Conservation (phyloP, 768 basidiomycete genomes). For the Psilocybe tampanensis region DNA sequence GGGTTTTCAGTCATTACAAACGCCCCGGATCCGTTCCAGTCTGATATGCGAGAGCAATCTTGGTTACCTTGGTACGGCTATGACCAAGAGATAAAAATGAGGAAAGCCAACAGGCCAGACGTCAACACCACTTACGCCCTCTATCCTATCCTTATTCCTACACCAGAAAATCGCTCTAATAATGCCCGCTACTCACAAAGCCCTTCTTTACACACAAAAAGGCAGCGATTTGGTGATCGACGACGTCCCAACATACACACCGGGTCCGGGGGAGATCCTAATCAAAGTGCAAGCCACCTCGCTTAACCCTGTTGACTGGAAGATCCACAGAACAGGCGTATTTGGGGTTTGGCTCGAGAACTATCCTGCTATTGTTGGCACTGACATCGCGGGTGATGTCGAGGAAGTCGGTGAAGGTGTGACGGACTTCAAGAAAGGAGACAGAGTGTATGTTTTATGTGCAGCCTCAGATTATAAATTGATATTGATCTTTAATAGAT, state of each 20-base stretch:
- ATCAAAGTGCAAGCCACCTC: slow-evolving; percentile 40
- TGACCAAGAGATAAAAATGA: not conserved
- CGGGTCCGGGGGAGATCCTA: slow-evolving; percentile 42
- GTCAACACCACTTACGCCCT: not conserved
- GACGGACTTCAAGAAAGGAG: slow-evolving; percentile 47
- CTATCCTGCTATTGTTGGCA: slow-evolving; percentile 49
- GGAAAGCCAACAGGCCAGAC: not conserved
- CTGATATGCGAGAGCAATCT: not conserved
- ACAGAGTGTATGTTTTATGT: slow-evolving; percentile 45
- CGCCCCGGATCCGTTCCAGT: not conserved
- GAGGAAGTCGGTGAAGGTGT: slow-evolving; percentile 54
- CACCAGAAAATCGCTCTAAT: not conserved
- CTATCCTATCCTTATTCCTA: not conserved
- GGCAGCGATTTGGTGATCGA: slow-evolving; percentile 20
- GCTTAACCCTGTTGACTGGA: slow-evolving; percentile 56
- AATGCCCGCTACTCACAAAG: slow-evolving; percentile 24
- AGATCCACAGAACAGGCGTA: slow-evolving; percentile 43
- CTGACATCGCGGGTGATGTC: slow-evolving; percentile 53
- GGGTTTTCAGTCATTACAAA: not conserved
- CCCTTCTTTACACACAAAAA: slow-evolving; percentile 20
- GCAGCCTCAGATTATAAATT: slow-evolving; percentile 2
- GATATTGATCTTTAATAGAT: slow-evolving; percentile 26
- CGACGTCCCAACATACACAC: slow-evolving; percentile 21
- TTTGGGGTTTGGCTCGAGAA: slow-evolving; percentile 30
- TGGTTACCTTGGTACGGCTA: not conserved